phyloP scores from a whole-genome alignment of 768 basidiomycete species.

The Vishniacozyma victoriae region DNA sequence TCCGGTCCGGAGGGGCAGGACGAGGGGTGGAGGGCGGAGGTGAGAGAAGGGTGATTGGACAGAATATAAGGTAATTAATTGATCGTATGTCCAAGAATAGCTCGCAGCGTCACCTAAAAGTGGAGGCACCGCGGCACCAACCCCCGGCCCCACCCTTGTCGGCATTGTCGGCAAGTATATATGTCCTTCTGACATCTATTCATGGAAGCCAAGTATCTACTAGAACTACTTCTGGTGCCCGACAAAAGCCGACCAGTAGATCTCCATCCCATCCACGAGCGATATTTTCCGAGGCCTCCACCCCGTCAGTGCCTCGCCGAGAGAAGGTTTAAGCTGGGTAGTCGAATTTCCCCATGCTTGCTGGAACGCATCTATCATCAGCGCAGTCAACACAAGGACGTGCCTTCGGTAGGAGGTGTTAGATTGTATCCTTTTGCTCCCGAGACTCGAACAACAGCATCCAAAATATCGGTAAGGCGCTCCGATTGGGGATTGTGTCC shows the following conservation, averaged over 20 bases:
- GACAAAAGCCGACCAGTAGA: slow-evolving; percentile 44
- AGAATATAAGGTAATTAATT: too few relatives aligned
- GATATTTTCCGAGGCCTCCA: slow-evolving; percentile 52
- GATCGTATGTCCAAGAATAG: too few relatives aligned
- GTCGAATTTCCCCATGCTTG: slow-evolving; percentile 49
- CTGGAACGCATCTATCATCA: slow-evolving; percentile 26
- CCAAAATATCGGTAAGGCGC: slow-evolving; percentile 50
- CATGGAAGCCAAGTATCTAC: too few relatives aligned
- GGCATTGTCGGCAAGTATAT: too few relatives aligned
- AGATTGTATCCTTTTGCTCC: slow-evolving; percentile 49
- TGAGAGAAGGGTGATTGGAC: too few relatives aligned
- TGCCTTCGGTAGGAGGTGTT: slow-evolving; percentile 30
- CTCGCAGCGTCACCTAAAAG: too few relatives aligned
- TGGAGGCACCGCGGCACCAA: too few relatives aligned
- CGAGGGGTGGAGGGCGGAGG: too few relatives aligned
- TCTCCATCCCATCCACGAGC: slow-evolving; percentile 50
- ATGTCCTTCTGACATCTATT: too few relatives aligned
- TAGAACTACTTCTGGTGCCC: slow-evolving; percentile 9
- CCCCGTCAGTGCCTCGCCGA: slow-evolving; percentile 50
- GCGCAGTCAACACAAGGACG: background rate
- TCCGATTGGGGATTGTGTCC: slow-evolving; percentile 50
- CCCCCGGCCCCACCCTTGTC: too few relatives aligned
- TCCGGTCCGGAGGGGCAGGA: too few relatives aligned
- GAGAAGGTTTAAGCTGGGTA: slow-evolving; percentile 45
- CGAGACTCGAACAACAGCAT: slow-evolving; percentile 48